Percentiles rank a stretch among this genome's conserved stretches.
Conservation (phyloP, 257 asterid genomes). For the Scutellaria baicalensis region DNA sequence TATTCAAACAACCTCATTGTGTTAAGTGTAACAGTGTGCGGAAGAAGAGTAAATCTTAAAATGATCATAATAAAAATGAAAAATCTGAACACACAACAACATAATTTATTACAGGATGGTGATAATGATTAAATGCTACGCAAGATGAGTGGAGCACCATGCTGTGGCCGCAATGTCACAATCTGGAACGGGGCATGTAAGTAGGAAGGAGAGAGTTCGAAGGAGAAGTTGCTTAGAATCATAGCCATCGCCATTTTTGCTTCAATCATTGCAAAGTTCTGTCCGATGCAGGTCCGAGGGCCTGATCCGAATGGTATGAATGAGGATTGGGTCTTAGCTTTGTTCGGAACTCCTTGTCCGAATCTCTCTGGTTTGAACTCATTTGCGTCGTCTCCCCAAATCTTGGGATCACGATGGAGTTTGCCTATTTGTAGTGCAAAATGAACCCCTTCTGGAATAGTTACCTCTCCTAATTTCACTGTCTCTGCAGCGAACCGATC, state of each 20-base stretch:
- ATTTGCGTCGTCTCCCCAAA: constrained; percentile 26
- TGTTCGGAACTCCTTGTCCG: constrained; percentile 17
- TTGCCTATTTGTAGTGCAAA: constrained; percentile 6
- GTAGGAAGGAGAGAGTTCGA: constrained; percentile 24
- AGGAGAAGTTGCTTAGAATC: constrained; percentile 13
- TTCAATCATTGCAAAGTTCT: constrained; percentile 8
- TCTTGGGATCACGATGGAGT: constrained; percentile 18
- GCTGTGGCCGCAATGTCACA: constrained; percentile 23
- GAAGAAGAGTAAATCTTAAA: too few species aligned
- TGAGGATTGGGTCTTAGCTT: constrained; percentile 10
- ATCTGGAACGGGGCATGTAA: constrained; percentile 19
- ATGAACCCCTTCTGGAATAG: constrained; percentile 11
- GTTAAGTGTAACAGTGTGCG: too few species aligned
- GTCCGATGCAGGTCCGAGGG: constrained; percentile 7
- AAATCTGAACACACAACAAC: too few species aligned
- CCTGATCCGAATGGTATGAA: constrained; percentile 32
- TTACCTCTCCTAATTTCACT: constrained; percentile 9
- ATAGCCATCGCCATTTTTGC: constrained; percentile 18
- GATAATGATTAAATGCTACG: not conserved
- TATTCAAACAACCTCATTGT: too few species aligned
- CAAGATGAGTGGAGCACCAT: constrained; percentile 18
- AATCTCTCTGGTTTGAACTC: constrained; percentile 33
- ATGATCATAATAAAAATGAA: too few species aligned
- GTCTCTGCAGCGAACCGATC: not conserved
- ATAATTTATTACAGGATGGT: too few species aligned